A percentile compares a stretch with the other conserved stretches of the same genome.
These are phyloP conservation scores for Heliamphora exappendiculata DNA, from an alignment of 148 eudicot species.

Conservation along the genomic window DNA sequence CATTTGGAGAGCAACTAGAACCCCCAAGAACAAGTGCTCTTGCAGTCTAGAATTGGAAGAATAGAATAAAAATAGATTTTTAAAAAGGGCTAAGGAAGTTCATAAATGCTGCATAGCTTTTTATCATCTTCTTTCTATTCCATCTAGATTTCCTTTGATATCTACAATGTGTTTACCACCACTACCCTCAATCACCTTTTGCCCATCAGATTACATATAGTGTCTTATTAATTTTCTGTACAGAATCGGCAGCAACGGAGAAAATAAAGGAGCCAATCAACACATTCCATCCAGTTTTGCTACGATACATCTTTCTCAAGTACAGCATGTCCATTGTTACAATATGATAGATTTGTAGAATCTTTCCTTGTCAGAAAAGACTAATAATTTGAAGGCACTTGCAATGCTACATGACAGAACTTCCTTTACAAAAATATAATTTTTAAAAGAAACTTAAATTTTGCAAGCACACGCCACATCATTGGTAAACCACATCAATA, in stretches of 20 bases:
- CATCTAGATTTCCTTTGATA: background rate
- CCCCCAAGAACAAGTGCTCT: background rate
- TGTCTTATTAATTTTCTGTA: background rate
- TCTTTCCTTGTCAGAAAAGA: background rate
- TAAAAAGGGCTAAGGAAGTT: background rate
- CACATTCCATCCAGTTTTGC: background rate
- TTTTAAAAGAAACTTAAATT: background rate
- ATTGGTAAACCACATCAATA: background rate
- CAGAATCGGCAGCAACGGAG: background rate
- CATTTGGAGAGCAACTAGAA: background rate
- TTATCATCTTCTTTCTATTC: background rate
- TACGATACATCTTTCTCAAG: background rate
- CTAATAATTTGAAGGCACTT: background rate
- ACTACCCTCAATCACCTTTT: background rate
- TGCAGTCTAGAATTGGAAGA: background rate
- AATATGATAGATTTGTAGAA: background rate
- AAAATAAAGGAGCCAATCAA: background rate
- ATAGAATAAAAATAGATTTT: background rate
- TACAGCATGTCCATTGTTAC: background rate
- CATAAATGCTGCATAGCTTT: background rate
- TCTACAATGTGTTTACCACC: background rate
- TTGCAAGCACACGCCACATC: background rate
- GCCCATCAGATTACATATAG: background rate
- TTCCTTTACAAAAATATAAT: background rate
- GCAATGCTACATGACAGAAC: background rate